Evolutionary conservation across 768 basidiomycete species (phyloP).

Genomic region (Psilocybe cyanescens): DNA sequence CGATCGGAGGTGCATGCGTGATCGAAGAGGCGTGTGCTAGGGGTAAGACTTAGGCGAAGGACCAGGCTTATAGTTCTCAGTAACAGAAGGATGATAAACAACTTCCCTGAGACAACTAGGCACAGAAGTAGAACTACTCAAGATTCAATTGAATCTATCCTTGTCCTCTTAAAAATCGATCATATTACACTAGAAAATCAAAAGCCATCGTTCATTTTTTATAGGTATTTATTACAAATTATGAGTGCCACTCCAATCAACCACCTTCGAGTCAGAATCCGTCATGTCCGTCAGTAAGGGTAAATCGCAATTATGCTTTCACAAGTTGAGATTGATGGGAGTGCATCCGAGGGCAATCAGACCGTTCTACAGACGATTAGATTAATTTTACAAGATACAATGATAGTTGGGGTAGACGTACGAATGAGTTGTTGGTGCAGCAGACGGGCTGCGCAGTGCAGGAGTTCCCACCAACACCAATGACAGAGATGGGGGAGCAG

Average conservation of each 20-base stretch:
- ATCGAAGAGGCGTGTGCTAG: no score
- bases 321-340: conserved; percentile 32
- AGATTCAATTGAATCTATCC: no score
- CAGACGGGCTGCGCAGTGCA: conserved; percentile 32
- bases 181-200: no score
- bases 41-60: no score
- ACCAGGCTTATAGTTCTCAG: no score
- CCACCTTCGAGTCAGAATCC: no score
- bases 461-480: conserved; percentile 26
- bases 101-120: no score
- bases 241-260: neutral
- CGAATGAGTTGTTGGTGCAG: conserved; percentile 32
- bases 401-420: neutral
- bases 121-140: no score
- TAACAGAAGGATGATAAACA: no score
- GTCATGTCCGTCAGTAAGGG: no score
- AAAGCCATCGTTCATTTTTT: neutral
- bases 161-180: no score
- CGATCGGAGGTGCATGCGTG: no score
- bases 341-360: conserved; percentile 33
- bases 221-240: neutral
- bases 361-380: conserved; percentile 23
- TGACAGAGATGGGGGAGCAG: conserved; percentile 32
- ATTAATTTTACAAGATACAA: neutral
- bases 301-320: neutral